A percentile compares a stretch with the other conserved stretches of the same genome.
These are phyloP conservation scores for Filobasidium uniguttulatum DNA, from an alignment of 1,284 basidiomycete species.

Conservation along the genomic window DNA sequence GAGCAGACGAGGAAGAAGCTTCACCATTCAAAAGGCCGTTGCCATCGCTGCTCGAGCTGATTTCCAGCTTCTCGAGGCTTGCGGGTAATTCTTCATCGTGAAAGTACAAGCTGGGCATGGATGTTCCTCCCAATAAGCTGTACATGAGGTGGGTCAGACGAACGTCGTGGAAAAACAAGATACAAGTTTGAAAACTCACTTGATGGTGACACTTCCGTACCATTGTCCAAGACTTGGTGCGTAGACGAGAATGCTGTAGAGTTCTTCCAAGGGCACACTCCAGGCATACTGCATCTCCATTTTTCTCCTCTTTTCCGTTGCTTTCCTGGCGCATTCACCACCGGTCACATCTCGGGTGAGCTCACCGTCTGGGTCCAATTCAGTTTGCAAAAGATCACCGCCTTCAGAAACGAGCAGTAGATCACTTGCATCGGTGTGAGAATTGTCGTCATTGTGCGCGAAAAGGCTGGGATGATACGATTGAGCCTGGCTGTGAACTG, in stretches of 20 bases:
- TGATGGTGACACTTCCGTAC: conserved; percentile 36
- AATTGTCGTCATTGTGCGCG: conserved; percentile 2
- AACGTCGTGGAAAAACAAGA: conserved; percentile 47
- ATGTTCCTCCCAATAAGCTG: conserved; percentile 77
- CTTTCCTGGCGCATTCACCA: background rate
- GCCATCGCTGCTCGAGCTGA: conserved; percentile 37
- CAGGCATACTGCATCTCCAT: conserved; percentile 62
- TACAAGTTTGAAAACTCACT: conserved; percentile 22
- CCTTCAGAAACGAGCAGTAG: conserved; percentile 1
- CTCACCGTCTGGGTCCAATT: background rate
- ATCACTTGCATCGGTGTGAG: background rate
- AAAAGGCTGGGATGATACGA: background rate
- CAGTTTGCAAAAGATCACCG: background rate
- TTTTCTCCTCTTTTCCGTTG: conserved; percentile 11
- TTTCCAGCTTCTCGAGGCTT: conserved; percentile 22
- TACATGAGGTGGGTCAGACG: conserved; percentile 33
- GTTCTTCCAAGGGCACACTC: conserved; percentile 71
- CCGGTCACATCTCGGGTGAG: background rate
- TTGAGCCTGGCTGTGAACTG: too few relatives aligned
- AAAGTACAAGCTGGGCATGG: conserved; percentile 80
- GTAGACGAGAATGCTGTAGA: conserved; percentile 79
- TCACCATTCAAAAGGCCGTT: conserved; percentile 1
- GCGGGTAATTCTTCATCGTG: conserved; percentile 90
- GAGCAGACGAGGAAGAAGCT: conserved; percentile 14
- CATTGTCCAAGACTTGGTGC: conserved; percentile 41